Conservation (phyloP, 2,329 filamentous ascomycete genomes). For the Aspergillus pseudoterreus region DNA sequence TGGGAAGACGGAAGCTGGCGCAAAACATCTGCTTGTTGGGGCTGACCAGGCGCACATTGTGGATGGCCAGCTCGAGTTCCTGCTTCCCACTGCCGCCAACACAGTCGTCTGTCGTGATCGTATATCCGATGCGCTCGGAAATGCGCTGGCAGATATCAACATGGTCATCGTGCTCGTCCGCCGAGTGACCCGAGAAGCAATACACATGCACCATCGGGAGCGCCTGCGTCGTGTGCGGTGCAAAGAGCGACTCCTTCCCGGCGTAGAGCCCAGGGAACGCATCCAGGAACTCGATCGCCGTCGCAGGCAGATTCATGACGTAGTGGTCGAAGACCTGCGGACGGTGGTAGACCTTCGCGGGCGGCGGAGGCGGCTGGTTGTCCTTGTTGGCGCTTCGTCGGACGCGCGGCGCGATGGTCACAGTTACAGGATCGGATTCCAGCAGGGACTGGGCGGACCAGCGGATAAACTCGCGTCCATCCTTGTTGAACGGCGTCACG, state of each 20-base stretch:
- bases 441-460: constrained; percentile 59
- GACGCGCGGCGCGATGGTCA: constrained; percentile 44
- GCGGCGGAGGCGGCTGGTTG: constrained; percentile 26
- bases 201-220: constrained; percentile 90
- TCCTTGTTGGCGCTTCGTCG: constrained; percentile 20
- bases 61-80: constrained; percentile 55
- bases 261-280: constrained; percentile 76
- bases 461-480: constrained; percentile 78
- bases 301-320: constrained; percentile 95
- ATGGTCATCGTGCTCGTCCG: constrained; percentile 62
- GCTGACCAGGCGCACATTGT: constrained; percentile 77
- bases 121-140: constrained; percentile 56
- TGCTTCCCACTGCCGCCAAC: constrained; percentile 52
- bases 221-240: constrained; percentile 53
- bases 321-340: constrained; percentile 85
- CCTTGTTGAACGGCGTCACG: constrained; percentile 74
- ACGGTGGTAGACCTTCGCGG: constrained; percentile 26
- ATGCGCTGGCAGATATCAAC: constrained; percentile 65
- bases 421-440: constrained; percentile 47
- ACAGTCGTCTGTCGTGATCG: constrained; percentile 53
- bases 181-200: constrained; percentile 82
- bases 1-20: constrained; percentile 81
- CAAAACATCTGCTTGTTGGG: constrained; percentile 97
- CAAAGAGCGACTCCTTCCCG: constrained; percentile 64
- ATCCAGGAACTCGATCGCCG: constrained; percentile 77